Percentiles rank a stretch among this genome's conserved stretches.
Evolutionary conservation across 345 rosid species (phyloP).

Genomic region (Ricinus communis): DNA sequence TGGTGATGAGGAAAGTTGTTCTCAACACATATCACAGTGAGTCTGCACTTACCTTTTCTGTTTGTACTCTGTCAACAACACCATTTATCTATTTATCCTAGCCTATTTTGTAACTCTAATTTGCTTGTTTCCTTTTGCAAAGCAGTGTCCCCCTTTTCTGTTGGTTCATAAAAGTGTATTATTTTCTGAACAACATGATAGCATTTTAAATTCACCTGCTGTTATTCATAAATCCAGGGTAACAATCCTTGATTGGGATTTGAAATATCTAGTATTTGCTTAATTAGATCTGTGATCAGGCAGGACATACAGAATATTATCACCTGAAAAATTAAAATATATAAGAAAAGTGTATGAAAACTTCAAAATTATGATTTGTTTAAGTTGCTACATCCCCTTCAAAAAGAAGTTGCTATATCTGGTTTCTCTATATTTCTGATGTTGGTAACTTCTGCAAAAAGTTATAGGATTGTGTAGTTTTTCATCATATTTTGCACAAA

Average conservation of each 20-base stretch:
- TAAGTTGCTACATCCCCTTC: background rate
- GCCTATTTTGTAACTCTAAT: background rate
- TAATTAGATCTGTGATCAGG: too few relatives aligned
- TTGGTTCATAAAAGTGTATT: background rate
- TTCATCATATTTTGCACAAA: constrained; percentile 11
- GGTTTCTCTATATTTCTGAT: background rate
- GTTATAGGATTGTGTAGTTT: background rate
- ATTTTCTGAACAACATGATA: background rate
- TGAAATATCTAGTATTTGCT: background rate
- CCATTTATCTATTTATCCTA: background rate
- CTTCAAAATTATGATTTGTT: background rate
- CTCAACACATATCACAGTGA: constrained; percentile 81
- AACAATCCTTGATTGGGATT: background rate
- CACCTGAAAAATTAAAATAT: background rate
- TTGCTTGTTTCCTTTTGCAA: background rate
- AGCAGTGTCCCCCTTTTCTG: background rate
- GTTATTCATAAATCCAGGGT: background rate
- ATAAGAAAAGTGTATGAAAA: background rate
- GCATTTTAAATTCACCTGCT: background rate
- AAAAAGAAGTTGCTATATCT: too few relatives aligned
- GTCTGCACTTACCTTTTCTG: constrained; percentile 19
- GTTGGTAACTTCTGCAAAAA: background rate
- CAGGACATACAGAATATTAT: background rate
- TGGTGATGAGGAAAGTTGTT: constrained; percentile 82
- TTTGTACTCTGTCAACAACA: too few relatives aligned